Evolutionary conservation across 352 stramenopile species (phyloP).

Genomic region (Vaucheria bursata): DNA sequence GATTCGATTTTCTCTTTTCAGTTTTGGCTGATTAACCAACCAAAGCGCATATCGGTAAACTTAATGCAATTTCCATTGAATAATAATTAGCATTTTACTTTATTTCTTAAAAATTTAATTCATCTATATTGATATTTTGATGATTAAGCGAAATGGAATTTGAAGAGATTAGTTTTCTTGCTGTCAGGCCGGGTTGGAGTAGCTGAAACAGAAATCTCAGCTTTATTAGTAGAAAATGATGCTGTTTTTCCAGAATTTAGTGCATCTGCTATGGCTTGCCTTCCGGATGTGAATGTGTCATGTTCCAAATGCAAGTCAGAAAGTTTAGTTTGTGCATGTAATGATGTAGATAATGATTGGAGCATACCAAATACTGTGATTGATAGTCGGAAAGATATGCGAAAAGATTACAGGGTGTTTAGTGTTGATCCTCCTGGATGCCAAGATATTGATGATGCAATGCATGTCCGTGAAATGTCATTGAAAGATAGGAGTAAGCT

Average conservation of each 20-base stretch:
- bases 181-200: background rate
- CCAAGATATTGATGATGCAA: slow-evolving; percentile 75
- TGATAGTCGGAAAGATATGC: slow-evolving; percentile 58
- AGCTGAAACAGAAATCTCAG: slow-evolving; percentile 61
- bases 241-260: slow-evolving; percentile 71
- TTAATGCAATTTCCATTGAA: too few species aligned
- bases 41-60: background rate
- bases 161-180: too few species aligned
- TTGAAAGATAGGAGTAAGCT: too few species aligned
- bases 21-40: background rate
- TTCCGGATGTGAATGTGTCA: slow-evolving; percentile 63
- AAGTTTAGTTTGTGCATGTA: too few species aligned
- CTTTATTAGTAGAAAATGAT: slow-evolving; percentile 67
- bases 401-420: slow-evolving; percentile 64
- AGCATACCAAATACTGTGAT: slow-evolving; percentile 57
- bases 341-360: slow-evolving; percentile 69
- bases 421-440: slow-evolving; percentile 74
- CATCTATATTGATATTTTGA: too few species aligned
- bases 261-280: slow-evolving; percentile 66
- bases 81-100: too few species aligned
- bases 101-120: too few species aligned
- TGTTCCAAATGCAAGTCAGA: too few species aligned
- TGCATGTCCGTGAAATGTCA: slow-evolving; percentile 62
- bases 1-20: background rate
- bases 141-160: too few species aligned